phyloP scores from a whole-genome alignment of 2,329 filamentous ascomycete genomes.

The Zymoseptoria brevis region DNA sequence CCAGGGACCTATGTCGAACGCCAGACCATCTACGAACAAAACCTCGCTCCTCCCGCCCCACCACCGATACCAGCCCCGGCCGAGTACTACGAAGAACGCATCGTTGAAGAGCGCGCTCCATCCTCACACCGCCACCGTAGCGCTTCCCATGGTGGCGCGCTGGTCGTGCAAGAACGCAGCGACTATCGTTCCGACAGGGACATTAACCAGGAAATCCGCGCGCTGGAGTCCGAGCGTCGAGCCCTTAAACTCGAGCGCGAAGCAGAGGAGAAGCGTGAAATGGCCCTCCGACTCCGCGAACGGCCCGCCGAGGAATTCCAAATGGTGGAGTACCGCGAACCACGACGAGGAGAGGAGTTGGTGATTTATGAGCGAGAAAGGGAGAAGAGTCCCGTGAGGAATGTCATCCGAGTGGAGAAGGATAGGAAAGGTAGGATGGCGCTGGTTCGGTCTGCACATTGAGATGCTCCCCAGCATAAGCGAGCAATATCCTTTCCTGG shows the following conservation, averaged over 20 bases:
- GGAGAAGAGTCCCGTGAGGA: slow-evolving; percentile 39
- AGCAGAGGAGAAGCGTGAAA: slow-evolving; percentile 35
- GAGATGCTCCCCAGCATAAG: neutral
- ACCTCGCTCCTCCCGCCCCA: slow-evolving; percentile 16
- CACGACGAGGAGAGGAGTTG: slow-evolving; percentile 49
- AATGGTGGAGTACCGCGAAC: slow-evolving; percentile 43
- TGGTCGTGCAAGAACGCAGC: slow-evolving; percentile 43
- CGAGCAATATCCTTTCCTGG: neutral
- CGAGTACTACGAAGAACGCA: slow-evolving; percentile 24
- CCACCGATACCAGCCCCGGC: slow-evolving; percentile 20
- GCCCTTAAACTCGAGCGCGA: slow-evolving; percentile 52
- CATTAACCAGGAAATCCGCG: slow-evolving; percentile 65
- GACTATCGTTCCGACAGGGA: slow-evolving; percentile 46
- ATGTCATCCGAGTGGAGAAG: slow-evolving; percentile 67
- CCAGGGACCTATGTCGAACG: slow-evolving; percentile 22
- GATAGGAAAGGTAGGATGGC: slow-evolving; percentile 95
- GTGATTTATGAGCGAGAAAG: slow-evolving; percentile 42
- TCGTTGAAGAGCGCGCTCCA: slow-evolving; percentile 24
- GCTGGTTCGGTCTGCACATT: slow-evolving; percentile 69
- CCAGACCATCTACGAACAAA: slow-evolving; percentile 25
- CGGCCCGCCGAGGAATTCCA: slow-evolving; percentile 41
- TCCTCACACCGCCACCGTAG: slow-evolving; percentile 15
- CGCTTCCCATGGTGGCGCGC: slow-evolving; percentile 10
- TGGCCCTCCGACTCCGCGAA: slow-evolving; percentile 35
- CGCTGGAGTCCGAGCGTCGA: slow-evolving; percentile 53